Conservation (phyloP, 2,329 filamentous ascomycete species). For the Ophiobolus disseminans region DNA sequence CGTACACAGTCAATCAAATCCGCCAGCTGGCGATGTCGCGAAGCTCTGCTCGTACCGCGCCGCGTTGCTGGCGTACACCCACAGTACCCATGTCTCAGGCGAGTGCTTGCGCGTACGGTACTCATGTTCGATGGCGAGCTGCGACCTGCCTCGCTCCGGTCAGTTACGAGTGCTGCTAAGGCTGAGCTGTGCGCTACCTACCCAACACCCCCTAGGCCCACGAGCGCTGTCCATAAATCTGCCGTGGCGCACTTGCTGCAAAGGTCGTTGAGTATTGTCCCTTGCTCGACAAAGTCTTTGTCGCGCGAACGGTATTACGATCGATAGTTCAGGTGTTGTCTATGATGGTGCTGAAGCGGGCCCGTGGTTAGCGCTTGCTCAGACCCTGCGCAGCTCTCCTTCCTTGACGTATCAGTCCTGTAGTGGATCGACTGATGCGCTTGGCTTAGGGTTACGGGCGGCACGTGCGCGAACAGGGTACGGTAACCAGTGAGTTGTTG, state of each 20-base stretch:
- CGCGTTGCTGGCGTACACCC: slow-evolving; percentile 3
- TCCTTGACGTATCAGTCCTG: no score
- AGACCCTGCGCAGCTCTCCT: no score
- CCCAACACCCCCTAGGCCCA: neutral
- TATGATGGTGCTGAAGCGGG: no score
- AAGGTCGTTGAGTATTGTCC: neutral
- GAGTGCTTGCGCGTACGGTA: slow-evolving; percentile 13
- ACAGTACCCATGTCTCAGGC: slow-evolving; percentile 24
- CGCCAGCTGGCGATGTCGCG: slow-evolving; percentile 17
- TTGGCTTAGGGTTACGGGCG: no score
- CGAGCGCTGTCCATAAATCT: neutral
- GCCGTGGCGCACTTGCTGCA: neutral
- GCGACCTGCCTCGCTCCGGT: slow-evolving; percentile 15
- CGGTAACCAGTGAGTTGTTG: no score
- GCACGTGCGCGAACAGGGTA: no score
- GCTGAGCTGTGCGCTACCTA: neutral
- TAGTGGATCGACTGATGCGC: no score
- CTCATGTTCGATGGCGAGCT: slow-evolving; percentile 13
- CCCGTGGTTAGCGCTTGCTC: no score
- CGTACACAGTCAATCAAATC: no score
- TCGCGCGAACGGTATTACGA: neutral
- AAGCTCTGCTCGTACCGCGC: slow-evolving; percentile 21
- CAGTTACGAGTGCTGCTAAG: slow-evolving; percentile 1
- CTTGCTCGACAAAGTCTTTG: neutral
- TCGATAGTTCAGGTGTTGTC: neutral